A percentile compares a stretch with the other conserved stretches of the same genome.
phyloP scores from a whole-genome alignment of 2,329 filamentous ascomycete species.

The Sporothrix euskadiensis region DNA sequence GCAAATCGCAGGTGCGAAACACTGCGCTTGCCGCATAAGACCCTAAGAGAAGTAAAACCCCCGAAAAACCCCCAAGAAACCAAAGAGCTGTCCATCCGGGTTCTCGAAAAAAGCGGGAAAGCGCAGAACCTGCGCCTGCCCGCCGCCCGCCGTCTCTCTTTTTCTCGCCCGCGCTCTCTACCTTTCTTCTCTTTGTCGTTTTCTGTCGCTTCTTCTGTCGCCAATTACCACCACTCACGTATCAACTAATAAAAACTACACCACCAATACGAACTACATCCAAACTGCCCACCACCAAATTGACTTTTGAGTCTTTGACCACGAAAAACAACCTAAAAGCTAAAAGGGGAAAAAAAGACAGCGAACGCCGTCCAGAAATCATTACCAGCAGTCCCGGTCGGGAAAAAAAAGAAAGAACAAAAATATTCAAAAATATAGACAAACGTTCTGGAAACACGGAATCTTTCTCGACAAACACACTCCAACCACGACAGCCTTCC shows the following conservation, averaged over 20 bases:
- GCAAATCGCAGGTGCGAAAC: neutral
- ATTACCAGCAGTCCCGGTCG: slow-evolving; percentile 3
- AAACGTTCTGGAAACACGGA: slow-evolving; percentile 14
- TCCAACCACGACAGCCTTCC: neutral
- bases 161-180: neutral
- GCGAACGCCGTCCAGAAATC: neutral
- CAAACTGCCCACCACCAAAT: neutral
- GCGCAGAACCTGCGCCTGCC: slow-evolving; percentile 2
- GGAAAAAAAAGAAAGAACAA: neutral
- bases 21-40: neutral
- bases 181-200: neutral
- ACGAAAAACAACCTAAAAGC: neutral
- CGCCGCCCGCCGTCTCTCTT: neutral
- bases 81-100: slow-evolving; percentile 23
- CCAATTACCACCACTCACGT: slow-evolving; percentile 12
- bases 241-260: neutral
- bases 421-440: neutral
- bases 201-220: neutral
- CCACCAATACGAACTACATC: neutral
- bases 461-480: neutral
- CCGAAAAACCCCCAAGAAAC: neutral
- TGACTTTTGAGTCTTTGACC: neutral
- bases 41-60: neutral
- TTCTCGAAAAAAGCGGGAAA: slow-evolving; percentile 24
- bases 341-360: neutral